Evolutionary conservation across 108 stramenopile genomes (phyloP).

Genomic region (Licmophora abbreviata): DNA sequence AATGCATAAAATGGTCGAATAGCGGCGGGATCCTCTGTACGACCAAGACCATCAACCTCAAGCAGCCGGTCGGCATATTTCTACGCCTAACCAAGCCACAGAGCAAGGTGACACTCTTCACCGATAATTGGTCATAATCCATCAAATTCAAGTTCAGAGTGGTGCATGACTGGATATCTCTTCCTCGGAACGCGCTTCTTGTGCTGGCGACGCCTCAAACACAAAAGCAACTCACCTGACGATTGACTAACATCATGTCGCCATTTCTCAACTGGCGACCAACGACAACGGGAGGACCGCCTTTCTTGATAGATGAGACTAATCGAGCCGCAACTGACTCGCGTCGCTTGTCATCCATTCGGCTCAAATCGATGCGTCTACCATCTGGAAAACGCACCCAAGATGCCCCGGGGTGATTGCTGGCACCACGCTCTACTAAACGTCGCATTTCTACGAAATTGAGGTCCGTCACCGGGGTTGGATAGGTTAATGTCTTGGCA

Average conservation of each 20-base stretch:
- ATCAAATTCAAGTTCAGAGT: constrained; percentile 75
- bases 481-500: constrained; percentile 90
- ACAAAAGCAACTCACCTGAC: constrained; percentile 65
- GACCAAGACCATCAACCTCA: no score
- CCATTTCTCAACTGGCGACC: constrained; percentile 94
- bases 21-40: no score
- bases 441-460: constrained; percentile 87
- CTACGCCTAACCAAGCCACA: no score
- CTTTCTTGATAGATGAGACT: constrained; percentile 39
- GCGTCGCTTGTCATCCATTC: constrained; percentile 77
- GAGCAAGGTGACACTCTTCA: constrained; percentile 10
- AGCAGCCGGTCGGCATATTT: no score
- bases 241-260: constrained; percentile 96
- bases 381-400: constrained; percentile 90
- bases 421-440: constrained; percentile 84
- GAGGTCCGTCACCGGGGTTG: constrained; percentile 89
- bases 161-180: constrained; percentile 84
- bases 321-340: constrained; percentile 81
- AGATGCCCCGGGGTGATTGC: constrained; percentile 90
- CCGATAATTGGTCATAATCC: constrained; percentile 65
- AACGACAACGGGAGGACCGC: constrained; percentile 77
- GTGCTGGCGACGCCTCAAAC: background rate
- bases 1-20: no score
- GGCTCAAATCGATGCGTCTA: constrained; percentile 77
- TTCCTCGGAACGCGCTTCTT: constrained; percentile 36